These are phyloP conservation scores for Trichocladium antarcticum DNA, from an alignment of 495 filamentous ascomycete genomes.

Conservation along the genomic window DNA sequence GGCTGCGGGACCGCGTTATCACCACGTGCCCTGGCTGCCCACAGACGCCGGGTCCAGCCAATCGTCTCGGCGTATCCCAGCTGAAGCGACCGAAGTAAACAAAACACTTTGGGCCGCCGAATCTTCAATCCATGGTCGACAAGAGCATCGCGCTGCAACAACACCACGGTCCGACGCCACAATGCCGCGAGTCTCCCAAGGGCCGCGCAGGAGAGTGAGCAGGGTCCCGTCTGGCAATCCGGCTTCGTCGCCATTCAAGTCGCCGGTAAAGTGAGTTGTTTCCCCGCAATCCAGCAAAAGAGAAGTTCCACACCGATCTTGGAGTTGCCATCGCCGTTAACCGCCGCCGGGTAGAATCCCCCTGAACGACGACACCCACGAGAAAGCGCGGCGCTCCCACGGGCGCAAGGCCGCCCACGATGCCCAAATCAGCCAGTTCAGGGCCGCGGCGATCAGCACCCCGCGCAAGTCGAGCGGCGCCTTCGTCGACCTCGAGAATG, in stretches of 20 bases:
- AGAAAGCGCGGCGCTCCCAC: conserved; percentile 82
- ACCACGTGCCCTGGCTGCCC: conserved; percentile 3
- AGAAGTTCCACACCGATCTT: too few relatives aligned
- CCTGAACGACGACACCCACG: conserved; percentile 86
- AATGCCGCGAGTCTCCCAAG: conserved; percentile 67
- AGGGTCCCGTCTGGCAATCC: conserved; percentile 37
- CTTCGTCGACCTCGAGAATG: conserved; percentile 51
- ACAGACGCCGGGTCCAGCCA: background rate
- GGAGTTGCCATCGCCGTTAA: background rate
- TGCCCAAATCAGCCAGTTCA: conserved; percentile 82
- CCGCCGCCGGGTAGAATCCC: conserved; percentile 49
- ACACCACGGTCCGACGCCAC: conserved; percentile 19
- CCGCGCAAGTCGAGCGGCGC: conserved; percentile 59
- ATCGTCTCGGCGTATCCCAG: conserved; percentile 1
- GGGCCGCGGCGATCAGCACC: conserved; percentile 64
- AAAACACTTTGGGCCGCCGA: conserved; percentile 13
- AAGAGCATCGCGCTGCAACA: conserved; percentile 2
- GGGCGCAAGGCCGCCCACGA: conserved; percentile 81
- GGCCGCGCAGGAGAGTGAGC: conserved; percentile 42
- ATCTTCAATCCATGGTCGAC: conserved; percentile 2
- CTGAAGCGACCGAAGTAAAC: conserved; percentile 17
- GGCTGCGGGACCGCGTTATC: background rate
- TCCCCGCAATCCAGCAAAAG: background rate
- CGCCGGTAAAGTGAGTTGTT: conserved; percentile 54
- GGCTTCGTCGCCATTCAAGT: conserved; percentile 47